phyloP scores from a whole-genome alignment of 768 basidiomycete genomes.

The Hydnomerulius pinastri region DNA sequence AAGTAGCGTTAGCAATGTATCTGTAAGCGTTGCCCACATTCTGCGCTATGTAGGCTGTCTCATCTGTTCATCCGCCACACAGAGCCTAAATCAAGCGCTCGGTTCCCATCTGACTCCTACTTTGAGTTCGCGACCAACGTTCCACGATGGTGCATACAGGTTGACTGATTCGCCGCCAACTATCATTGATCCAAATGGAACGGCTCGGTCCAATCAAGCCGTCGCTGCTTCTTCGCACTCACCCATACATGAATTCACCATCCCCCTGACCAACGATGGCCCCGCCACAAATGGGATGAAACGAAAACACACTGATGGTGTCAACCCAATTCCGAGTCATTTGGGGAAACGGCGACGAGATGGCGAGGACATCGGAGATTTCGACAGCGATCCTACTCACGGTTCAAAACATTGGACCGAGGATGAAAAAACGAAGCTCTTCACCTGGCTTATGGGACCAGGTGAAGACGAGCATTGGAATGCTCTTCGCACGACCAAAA shows the following conservation, averaged over 20 bases:
- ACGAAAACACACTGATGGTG: conserved; percentile 52
- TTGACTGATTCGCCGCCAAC: conserved; percentile 35
- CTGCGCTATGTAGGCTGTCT: conserved; percentile 25
- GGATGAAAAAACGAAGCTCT: conserved; percentile 77
- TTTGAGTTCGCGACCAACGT: conserved; percentile 32
- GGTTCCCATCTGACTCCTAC: conserved; percentile 50
- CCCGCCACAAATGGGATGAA: conserved; percentile 24
- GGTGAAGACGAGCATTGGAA: conserved; percentile 79
- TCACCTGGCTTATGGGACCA: conserved; percentile 75
- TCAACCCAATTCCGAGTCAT: conserved; percentile 21
- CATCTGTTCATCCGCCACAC: conserved; percentile 24
- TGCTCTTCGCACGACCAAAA: conserved; percentile 75
- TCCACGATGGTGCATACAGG: conserved; percentile 31
- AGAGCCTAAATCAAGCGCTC: conserved; percentile 64
- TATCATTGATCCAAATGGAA: conserved; percentile 29
- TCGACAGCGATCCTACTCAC: conserved; percentile 41
- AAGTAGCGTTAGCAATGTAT: conserved; percentile 50
- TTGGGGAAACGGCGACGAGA: conserved; percentile 34
- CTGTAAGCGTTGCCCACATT: conserved; percentile 45
- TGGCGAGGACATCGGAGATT: conserved; percentile 28
- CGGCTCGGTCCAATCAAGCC: conserved; percentile 26
- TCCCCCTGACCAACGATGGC: conserved; percentile 30
- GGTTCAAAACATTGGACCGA: conserved; percentile 87
- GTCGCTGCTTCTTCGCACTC: conserved; percentile 31
- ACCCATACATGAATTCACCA: conserved; percentile 34